Base-by-base conservation (phyloP, 306 rosid genomes). In the Trifolium pratense region DNA sequence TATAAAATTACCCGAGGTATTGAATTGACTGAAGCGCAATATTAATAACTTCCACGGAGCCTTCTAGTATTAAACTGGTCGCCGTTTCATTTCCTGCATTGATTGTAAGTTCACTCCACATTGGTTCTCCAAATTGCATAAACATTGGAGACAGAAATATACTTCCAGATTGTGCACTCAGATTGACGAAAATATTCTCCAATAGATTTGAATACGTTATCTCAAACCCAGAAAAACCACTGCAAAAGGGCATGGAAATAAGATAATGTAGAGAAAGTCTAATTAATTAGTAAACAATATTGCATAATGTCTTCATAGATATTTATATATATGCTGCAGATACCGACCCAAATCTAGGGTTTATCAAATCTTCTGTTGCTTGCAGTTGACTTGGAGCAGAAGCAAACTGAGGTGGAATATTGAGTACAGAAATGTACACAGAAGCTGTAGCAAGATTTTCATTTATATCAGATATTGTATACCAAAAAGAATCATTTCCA, bases 21-120 rank as follows among this genome's bases (percentile, higher is more conserved):
- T 90, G 97, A 74, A 92, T 85, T 63, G 94, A 90, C 71, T 92
- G 85, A 75, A 90, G 92, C 0, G 89, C 97, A 74, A 71, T 79
- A 74, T 90, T 90, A 46, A 92, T 87, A 18, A 71, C 92, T 85
- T 90, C 94, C 81, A 85, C 85, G 7, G 72, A 63, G 78, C 97
- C 97, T 73, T 84, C 80, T 77, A 92, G 73, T 66, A 61, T 64
- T 84, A 92, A 85, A 77, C 74, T 80, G 67, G 69, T 85, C 40
- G 74, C 48, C 42, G 88, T 70, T 78, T 70, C 86, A 53, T 79
- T 80, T 66, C 77, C 82, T 63, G 37, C 55, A 78, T 64, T 34
- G 9, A 87, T 51, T 29, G 77, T 64, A 72, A 92, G 80, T 73
- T 70, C 84, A 64, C 79, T 84, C 88, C 86, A 82, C 74, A 81